Evolutionary conservation across 2,329 filamentous ascomycete species (phyloP).

Genomic region (Trichoderma sp.): DNA sequence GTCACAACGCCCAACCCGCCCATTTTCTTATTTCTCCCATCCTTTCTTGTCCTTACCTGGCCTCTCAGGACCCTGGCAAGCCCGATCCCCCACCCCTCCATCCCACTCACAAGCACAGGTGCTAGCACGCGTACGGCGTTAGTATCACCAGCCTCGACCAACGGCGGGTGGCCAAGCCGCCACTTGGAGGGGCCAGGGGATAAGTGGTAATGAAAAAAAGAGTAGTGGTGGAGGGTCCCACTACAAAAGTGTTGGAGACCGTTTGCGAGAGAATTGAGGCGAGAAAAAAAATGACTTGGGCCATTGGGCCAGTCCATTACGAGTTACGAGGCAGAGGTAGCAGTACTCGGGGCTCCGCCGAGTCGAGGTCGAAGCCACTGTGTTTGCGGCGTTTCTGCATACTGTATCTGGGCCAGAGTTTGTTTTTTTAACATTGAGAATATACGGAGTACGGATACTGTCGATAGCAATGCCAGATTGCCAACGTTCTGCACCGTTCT

Average conservation of each 20-base stretch:
- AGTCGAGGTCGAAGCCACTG: neutral
- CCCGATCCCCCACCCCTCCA: constrained; percentile 19
- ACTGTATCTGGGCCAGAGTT: neutral
- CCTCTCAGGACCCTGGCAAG: constrained; percentile 18
- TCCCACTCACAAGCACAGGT: neutral
- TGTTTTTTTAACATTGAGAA: neutral
- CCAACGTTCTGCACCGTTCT: neutral
- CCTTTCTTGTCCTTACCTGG: neutral
- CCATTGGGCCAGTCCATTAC: neutral
- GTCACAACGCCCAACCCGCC: constrained; percentile 16
- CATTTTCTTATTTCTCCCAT: neutral
- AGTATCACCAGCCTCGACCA: constrained; percentile 11
- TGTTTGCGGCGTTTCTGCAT: neutral
- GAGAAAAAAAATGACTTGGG: neutral
- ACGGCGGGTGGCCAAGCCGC: constrained; percentile 17
- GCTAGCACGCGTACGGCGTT: constrained; percentile 9
- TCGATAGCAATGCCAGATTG: neutral
- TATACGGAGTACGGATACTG: neutral
- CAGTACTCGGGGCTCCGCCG: neutral
- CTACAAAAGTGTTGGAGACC: neutral
- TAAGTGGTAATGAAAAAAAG: neutral
- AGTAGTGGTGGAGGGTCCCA: constrained; percentile 7
- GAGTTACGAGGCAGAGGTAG: neutral
- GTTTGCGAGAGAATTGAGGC: neutral
- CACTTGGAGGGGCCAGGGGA: constrained; percentile 11